A percentile compares a stretch with the other conserved stretches of the same genome.
These are phyloP conservation scores for Dothistroma septosporum DNA, from an alignment of 2,329 filamentous ascomycete genomes.

Conservation along the genomic window DNA sequence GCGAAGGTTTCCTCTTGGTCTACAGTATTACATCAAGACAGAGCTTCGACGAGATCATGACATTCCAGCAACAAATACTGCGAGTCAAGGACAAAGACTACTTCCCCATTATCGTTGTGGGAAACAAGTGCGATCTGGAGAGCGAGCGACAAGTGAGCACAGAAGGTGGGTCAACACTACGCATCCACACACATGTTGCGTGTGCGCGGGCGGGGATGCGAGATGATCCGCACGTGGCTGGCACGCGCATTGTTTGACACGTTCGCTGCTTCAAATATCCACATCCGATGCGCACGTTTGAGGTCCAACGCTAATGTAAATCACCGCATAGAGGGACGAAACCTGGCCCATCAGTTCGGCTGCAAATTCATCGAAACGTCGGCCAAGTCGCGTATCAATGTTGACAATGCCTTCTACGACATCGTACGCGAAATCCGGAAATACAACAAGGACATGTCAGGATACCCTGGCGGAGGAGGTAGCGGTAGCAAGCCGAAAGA, in stretches of 20 bases:
- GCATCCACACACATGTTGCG: conserved; percentile 4
- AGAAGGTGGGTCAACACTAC: conserved; percentile 63
- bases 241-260: conserved; percentile 18
- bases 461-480: conserved; percentile 62
- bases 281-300: conserved; percentile 4
- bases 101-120: conserved; percentile 98
- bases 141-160: conserved; percentile 83
- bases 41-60: conserved; percentile 97
- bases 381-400: conserved; percentile 95
- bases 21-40: conserved; percentile 98
- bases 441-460: conserved; percentile 98
- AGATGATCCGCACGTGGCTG: conserved; percentile 15
- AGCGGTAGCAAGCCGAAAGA: conserved; percentile 43
- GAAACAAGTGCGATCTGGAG: conserved; percentile 99
- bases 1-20: conserved; percentile 94
- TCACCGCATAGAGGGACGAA: conserved; percentile 70
- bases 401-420: conserved; percentile 98
- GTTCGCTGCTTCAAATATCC: conserved; percentile 5
- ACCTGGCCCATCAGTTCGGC: conserved; percentile 77
- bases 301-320: conserved; percentile 8
- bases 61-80: conserved; percentile 97
- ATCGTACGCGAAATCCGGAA: conserved; percentile 95
- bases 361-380: conserved; percentile 99
- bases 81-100: conserved; percentile 99
- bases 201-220: conserved; percentile 3